Base-by-base conservation (phyloP, 371 early-diverging fungal species). In the Mucor ambiguus region DNA sequence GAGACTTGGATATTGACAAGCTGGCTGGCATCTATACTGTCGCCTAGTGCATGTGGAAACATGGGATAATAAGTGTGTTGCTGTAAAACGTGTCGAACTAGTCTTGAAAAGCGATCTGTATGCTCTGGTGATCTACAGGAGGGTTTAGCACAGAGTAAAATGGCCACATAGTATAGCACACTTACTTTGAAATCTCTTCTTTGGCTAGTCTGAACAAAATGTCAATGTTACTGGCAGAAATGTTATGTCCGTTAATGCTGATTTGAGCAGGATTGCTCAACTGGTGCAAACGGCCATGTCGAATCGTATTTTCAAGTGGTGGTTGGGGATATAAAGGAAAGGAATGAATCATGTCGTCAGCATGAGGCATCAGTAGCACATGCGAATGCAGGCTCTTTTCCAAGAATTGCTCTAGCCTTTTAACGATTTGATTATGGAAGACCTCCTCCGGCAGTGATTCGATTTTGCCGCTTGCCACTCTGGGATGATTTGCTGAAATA, bases 21-120 rank as follows among this genome's bases (percentile, higher is more conserved):
- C 37, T 48, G 55, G 9, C 76, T 80, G 18, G 88, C 69, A 66
- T 89, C 85, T 11, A 92, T 78, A 64, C 80, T 83, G 52, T 87
- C 91, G 28, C 76, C 77, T 7, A 78, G 44, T n/a, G 87, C 80
- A 8, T 89, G 82, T 6, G 94, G 92, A 57, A 88, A 88, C 41
- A 97, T 74, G 6, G 96, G 94, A 68, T 95, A 95, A 41, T 92
- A 88, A 84, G 78, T 86, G 58, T 92, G 90, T 74, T 96, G 96
- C 54, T 89, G 85, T 24, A 96, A 66, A 49, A 95, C 60, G 61
- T 95, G 92, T 44, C 81, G 70, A 32, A 85, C 82, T 12, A 92
- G 70, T 18, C 90, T 84, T 5, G 83, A 75, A 66, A 94, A 74
- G 16, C 92, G 86, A 73, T 93, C 94, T 20, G 72, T 24, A 7